Base-by-base conservation (phyloP, 2,329 filamentous ascomycete genomes). In the Rhynchosporium secalis region DNA sequence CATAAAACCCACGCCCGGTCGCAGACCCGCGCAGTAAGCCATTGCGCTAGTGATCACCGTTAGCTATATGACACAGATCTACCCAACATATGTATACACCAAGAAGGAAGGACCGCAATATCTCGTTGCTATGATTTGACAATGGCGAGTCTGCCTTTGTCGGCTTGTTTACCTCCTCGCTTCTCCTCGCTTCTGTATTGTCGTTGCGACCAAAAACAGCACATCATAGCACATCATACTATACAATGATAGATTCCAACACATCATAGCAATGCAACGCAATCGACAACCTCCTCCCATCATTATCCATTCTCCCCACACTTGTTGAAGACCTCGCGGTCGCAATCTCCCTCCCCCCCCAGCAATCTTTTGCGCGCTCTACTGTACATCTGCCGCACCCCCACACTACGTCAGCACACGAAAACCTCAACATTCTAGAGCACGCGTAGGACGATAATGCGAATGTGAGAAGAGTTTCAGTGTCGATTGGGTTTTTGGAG, bases 41-140 rank as follows among this genome's bases (percentile, higher is more conserved):
- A 64, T 68, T n/a, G 69, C 65, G 20, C 43, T 71, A n/a, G 63
- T 66, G 5, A 70, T 70, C 51, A 61, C 61, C 2, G 51, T 69
- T 13, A 64, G 63, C 1, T 68, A 69, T 20, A 61, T 66, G 12
- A 65, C 66, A 2, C 59, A 66, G 29, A 92, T 92, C 67, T 92
- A 87, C 71, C 84, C 85, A 0, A 81, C 79, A 52, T 89, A 88
- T 69, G 81, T 89, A 79, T 91, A 89, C 68, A 66, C 63, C 2
- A 41, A 48, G 6, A 56, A 55, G 0, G 63, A 66, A 8, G 56
- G 65, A 1, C 71, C 72, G 26, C 46, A 54, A 38, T 70, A 69
- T 52, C 54, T 67, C 10, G 47, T 36, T 6, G 65, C 62, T 8
- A 65, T 65, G 60, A 55, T 61, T 28, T 55, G 57, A 20, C 6